Base-by-base conservation (phyloP, 1,284 basidiomycete genomes). In the Ceratobasidium sp. region DNA sequence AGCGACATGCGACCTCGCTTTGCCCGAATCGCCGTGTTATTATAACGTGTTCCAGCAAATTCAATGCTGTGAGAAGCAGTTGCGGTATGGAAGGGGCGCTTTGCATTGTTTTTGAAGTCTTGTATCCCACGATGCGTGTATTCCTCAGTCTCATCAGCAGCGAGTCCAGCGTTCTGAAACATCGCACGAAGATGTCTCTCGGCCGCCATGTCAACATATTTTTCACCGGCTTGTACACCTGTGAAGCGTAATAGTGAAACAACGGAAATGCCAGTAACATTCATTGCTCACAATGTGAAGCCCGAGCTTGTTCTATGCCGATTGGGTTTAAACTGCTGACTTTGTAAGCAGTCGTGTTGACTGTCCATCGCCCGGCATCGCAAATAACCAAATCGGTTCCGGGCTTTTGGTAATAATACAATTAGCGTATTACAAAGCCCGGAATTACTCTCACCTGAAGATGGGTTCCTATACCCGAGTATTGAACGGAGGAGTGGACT, bases 191-290 rank as follows among this genome's bases (percentile, higher is more conserved):
- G 32, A 20, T 68, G 56, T 34, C 34, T 57, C 29, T 68, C 32
- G 3, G 65, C 65, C 27, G 22, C 22, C 17, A 17, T 8, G 53
- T 70, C 54, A n/a, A 70, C 29, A 42, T 38, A 68, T 3, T 68
- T 57, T 8, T 40, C 69, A 17, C 69, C 69, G 1, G 64, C 54
- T 38, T 68, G 69, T 12, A 70, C 64, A 40, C 69, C 69, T 70
- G 27, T 20, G 45, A 40, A 40, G 38, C 17, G 38, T 17, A 8
- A 8, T 17, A 40, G 38, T 40, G 17, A 8, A 17, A 40, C 8
- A 17, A 40, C 8, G 17, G 8, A 40, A 17, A 10, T n/a, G 40
- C n/a, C 40, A 12, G n/a, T n/a, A 43, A 43, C n/a, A 17, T 13
- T 38, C 12, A 25, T 13, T 13, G 17, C 25, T 15, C n/a, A 22